A percentile compares a stretch with the other conserved stretches of the same genome.
These are phyloP conservation scores for Wickerhamiella cacticola DNA, from an alignment of 805 yeast species.

Conservation along the genomic window DNA sequence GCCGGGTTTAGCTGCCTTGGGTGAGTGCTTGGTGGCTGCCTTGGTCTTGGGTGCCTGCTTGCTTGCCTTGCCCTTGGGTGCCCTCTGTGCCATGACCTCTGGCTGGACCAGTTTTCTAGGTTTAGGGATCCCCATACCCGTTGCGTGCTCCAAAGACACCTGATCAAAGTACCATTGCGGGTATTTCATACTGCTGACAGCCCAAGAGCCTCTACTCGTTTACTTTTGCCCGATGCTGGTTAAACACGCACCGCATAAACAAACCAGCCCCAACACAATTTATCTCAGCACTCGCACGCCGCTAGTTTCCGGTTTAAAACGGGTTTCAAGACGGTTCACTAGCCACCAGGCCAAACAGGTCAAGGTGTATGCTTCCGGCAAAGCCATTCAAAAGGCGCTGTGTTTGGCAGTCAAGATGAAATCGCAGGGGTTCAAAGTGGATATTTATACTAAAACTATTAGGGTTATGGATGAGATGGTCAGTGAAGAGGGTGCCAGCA, in stretches of 20 bases:
- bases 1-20: slow-evolving; percentile 24
- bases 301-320: slow-evolving; percentile 57
- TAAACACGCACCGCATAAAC: slow-evolving; percentile 44
- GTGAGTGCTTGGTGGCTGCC: too few relatives aligned
- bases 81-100: slow-evolving; percentile 2
- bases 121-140: slow-evolving; percentile 14
- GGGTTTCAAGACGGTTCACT: slow-evolving; percentile 42
- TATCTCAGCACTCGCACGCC: slow-evolving; percentile 54
- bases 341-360: slow-evolving; percentile 37
- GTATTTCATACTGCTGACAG: slow-evolving; percentile 1
- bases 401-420: slow-evolving; percentile 51
- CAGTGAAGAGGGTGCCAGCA: slow-evolving; percentile 25
- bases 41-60: too few relatives aligned
- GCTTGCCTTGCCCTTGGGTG: slow-evolving; percentile 8
- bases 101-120: slow-evolving; percentile 13
- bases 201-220: not conserved
- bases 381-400: slow-evolving; percentile 51
- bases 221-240: slow-evolving; percentile 27
- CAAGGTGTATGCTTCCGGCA: slow-evolving; percentile 64
- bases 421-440: slow-evolving; percentile 40
- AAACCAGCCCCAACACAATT: slow-evolving; percentile 29
- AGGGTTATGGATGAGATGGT: slow-evolving; percentile 60
- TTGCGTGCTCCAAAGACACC: slow-evolving; percentile 19
- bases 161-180: slow-evolving; percentile 26
- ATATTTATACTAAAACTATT: slow-evolving; percentile 50